Base-by-base conservation (phyloP, 2,329 filamentous ascomycete species). In the Paracoccidioides lutzii region DNA sequence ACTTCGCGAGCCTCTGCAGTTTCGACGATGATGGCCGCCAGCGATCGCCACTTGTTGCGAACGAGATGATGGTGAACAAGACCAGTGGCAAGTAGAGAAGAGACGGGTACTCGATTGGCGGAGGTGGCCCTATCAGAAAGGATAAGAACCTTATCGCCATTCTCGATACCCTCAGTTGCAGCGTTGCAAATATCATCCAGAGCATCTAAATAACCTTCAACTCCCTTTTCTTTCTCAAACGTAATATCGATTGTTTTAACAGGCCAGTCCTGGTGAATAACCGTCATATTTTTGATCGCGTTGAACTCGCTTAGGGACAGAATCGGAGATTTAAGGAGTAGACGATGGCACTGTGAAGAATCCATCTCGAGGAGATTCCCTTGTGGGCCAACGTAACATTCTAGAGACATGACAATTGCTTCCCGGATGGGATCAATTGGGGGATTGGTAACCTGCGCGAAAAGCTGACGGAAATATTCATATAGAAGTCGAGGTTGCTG, bases 391-490 rank as follows among this genome's bases (percentile, higher is more conserved):
- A 97, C 88, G 68, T 96, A 97, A 66, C 91, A 94, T 69, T 95
- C 90, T 43, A 97, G 76, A 55, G 91, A 96, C 91, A 97, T 97
- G 72, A 97, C 91, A 66, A 96, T 93, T 33, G 90, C 91, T 78
- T 97, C 91, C 72, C 91, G 82, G 64, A 97, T 97, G 37, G 91
- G 91, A 67, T 97, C 91, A 67, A 97, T 97, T 12, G 91, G 91
- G 63, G 91, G 91, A 73, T 97, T 97, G 59, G 91, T 97, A 70
- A 97, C 91, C 75, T 97, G 91, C 8, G 91, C 91, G 71, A 97
- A 97, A 45, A 97, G 84, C 76, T 97, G 88, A 60, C 91, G 84
- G 84, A 97, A 97, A 75, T 97, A 97, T 72, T 96, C 91, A 71
- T 88, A 95, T 22, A 96, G 81, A 54, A 95, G 78, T 63, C 90